These are phyloP conservation scores for Clitopilus passeckerianus DNA, from an alignment of 768 basidiomycete genomes.

Conservation along the genomic window DNA sequence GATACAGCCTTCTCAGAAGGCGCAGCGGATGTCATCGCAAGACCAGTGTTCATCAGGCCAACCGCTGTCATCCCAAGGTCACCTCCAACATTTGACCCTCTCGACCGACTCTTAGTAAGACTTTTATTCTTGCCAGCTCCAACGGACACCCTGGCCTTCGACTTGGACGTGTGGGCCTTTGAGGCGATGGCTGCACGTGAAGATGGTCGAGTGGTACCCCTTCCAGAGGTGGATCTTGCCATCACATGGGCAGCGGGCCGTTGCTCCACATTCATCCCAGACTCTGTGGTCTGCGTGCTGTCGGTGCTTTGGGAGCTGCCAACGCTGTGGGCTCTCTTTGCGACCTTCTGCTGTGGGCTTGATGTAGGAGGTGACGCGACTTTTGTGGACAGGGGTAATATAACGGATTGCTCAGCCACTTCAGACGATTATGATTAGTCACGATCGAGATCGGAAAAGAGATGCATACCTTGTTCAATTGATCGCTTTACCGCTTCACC, in stretches of 20 bases:
- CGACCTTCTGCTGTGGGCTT: neutral
- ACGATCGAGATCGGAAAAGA: neutral
- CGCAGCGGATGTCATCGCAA: conserved; percentile 9
- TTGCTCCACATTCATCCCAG: neutral
- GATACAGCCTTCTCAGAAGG: neutral
- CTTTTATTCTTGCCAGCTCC: conserved; percentile 5
- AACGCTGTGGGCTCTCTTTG: neutral
- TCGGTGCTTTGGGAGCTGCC: neutral
- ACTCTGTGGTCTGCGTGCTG: conserved; percentile 1
- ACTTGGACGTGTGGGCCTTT: neutral
- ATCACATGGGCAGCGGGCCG: neutral
- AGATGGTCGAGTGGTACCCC: neutral
- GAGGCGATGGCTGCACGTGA: neutral
- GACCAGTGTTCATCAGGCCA: neutral
- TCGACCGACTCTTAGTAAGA: conserved; percentile 7
- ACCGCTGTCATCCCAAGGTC: conserved; percentile 3
- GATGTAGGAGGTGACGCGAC: neutral
- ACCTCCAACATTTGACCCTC: conserved; percentile 1
- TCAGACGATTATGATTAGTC: neutral
- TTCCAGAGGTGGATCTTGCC: neutral
- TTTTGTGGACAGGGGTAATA: neutral
- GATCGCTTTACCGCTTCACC: neutral
- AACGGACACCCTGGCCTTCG: neutral
- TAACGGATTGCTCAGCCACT: neutral
- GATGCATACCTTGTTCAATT: neutral